These are phyloP conservation scores for Sarocladiaceae sp. DNA, from an alignment of 2,329 filamentous ascomycete species.

Conservation along the genomic window DNA sequence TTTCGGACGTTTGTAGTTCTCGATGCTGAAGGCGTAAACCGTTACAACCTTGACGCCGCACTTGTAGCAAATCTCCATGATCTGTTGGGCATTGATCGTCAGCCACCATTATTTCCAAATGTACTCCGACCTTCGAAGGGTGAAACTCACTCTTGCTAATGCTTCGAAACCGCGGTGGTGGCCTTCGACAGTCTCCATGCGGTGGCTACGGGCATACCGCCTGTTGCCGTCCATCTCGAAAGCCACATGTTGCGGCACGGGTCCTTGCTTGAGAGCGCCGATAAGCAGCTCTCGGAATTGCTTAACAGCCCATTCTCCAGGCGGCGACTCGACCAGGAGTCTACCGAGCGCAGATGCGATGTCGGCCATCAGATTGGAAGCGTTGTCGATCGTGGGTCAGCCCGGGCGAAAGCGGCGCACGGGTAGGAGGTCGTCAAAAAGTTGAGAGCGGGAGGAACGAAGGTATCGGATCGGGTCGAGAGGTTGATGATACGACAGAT, in stretches of 20 bases:
- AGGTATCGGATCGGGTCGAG: not conserved
- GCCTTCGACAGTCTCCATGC: constrained; percentile 94
- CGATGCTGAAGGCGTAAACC: constrained; percentile 97
- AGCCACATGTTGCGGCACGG: constrained; percentile 92
- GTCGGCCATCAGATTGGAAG: constrained; percentile 43
- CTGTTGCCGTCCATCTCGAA: constrained; percentile 99
- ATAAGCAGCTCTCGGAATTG: constrained; percentile 81
- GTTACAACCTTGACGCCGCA: constrained; percentile 95
- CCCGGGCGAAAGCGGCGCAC: not conserved
- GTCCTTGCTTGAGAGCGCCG: constrained; percentile 82
- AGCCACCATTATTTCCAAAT: constrained; percentile 5
- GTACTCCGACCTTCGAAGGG: no score
- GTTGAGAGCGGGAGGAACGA: not conserved
- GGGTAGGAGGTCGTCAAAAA: not conserved
- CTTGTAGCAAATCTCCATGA: constrained; percentile 97
- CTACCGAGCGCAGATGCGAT: constrained; percentile 45
- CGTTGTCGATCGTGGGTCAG: not conserved
- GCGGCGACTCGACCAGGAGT: constrained; percentile 84
- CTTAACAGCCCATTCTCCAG: constrained; percentile 82
- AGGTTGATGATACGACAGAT: not conserved
- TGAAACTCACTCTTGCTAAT: constrained; percentile 66
- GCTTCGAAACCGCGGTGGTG: constrained; percentile 96
- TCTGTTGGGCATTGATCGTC: constrained; percentile 39
- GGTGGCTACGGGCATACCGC: constrained; percentile 82
- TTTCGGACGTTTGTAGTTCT: constrained; percentile 96